Percentiles rank a stretch among this genome's conserved stretches.
Conservation (phyloP, 2,329 filamentous ascomycete species). For the Verticillium alfalfae region DNA sequence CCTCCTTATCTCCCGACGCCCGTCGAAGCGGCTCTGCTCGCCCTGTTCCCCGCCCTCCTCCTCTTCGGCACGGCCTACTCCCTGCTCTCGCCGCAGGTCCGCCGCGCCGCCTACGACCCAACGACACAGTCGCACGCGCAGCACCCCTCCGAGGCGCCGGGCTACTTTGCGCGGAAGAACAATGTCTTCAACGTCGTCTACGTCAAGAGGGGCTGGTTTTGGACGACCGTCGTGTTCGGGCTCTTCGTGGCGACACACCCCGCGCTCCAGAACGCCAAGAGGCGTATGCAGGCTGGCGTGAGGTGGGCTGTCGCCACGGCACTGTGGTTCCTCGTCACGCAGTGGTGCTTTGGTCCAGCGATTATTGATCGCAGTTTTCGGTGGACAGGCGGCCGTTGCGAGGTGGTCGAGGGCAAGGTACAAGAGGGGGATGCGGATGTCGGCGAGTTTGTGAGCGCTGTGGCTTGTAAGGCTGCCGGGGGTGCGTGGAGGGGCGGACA, state of each 20-base stretch:
- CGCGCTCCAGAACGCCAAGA: constrained; percentile 28
- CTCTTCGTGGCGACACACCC: constrained; percentile 67
- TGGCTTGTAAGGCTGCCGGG: constrained; percentile 76
- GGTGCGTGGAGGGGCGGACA: constrained; percentile 90
- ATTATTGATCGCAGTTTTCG: constrained; percentile 86
- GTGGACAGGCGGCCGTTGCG: constrained; percentile 83
- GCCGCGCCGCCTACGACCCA: constrained; percentile 56
- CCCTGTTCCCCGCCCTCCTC: constrained; percentile 72
- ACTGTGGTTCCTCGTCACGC: constrained; percentile 83
- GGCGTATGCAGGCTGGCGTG: constrained; percentile 49
- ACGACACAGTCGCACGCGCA: constrained; percentile 58
- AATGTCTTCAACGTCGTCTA: constrained; percentile 92
- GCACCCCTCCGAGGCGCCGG: constrained; percentile 52
- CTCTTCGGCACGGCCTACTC: constrained; percentile 78
- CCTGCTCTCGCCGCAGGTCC: constrained; percentile 66
- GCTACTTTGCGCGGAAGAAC: constrained; percentile 89
- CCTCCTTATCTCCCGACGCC: constrained; percentile 64
- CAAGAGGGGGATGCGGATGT: constrained; percentile 28
- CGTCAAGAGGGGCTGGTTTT: constrained; percentile 93
- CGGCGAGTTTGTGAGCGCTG: constrained; percentile 58
- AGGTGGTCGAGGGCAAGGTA: constrained; percentile 35
- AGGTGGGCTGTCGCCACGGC: constrained; percentile 69
- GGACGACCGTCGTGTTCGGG: constrained; percentile 73
- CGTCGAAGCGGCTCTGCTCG: constrained; percentile 59
- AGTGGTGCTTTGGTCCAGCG: constrained; percentile 93